phyloP scores from a whole-genome alignment of 2,329 filamentous ascomycete species.

The Pestalotiopsis sp. region DNA sequence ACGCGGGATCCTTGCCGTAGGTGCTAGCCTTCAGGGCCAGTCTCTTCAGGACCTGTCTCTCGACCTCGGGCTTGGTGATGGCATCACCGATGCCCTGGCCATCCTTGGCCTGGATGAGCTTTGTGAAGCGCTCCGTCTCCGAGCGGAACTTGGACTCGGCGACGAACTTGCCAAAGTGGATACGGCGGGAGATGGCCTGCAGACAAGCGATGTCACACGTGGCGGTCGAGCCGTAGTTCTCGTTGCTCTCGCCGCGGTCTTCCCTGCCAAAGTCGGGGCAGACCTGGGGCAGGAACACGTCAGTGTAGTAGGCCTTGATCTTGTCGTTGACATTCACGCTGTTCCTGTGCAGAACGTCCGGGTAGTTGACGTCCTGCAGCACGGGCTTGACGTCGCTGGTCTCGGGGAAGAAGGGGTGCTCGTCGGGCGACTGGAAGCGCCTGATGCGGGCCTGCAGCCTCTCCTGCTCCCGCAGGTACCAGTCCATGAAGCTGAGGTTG shows the following conservation, averaged over 20 bases:
- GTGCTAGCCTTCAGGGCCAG: constrained; percentile 87
- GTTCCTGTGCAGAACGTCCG: constrained; percentile 84
- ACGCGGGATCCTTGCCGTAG: constrained; percentile 87
- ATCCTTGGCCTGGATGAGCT: constrained; percentile 80
- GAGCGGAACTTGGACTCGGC: constrained; percentile 93
- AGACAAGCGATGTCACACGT: constrained; percentile 89
- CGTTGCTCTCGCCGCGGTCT: constrained; percentile 82
- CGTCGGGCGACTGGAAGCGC: constrained; percentile 93
- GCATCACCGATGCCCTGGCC: constrained; percentile 81
- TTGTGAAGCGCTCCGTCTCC: constrained; percentile 79
- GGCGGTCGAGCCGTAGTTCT: constrained; percentile 93
- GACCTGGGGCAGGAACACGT: constrained; percentile 79
- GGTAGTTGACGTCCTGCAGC: constrained; percentile 86
- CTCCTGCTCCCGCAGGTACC: constrained; percentile 90
- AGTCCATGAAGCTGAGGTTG: constrained; percentile 83
- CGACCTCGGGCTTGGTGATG: constrained; percentile 88
- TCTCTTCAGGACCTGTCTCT: constrained; percentile 87
- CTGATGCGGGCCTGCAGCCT: constrained; percentile 89
- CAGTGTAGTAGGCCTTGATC: constrained; percentile 84
- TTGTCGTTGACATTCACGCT: constrained; percentile 86
- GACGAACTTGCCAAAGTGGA: constrained; percentile 98
- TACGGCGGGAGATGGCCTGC: constrained; percentile 85
- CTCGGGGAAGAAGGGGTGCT: constrained; percentile 94
- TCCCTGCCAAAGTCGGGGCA: constrained; percentile 77
- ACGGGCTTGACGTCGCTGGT: constrained; percentile 74